Evolutionary conservation across 176 grass and related monocot genomes (phyloP), one percentile per base, ranked within the genome.

Genomic region (Avena sativa): DNA sequence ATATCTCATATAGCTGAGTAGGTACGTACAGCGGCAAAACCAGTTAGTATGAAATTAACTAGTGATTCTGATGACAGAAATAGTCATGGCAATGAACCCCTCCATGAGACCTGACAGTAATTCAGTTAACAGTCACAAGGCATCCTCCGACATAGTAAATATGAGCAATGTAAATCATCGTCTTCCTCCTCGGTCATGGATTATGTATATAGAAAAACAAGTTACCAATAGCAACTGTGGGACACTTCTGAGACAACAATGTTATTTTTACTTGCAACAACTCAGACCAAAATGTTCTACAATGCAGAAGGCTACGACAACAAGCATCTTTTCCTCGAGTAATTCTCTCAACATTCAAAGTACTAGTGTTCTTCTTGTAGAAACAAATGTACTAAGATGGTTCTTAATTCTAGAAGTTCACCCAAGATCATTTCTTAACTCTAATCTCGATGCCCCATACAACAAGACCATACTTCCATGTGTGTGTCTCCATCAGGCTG

Each of bases 91-190:
- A 48, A 48, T 48, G 46, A 48, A 48, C 9, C 46, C 9, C 9
- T 48, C 2, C 9, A 11, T 48, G 8, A 47, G 9, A 48, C 46
- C 46, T 10, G 46, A 48, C 46, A 8, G 46, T 48, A 48, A 10
- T 48, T 48, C 46, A 11, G 8, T 9, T 47, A 9, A 47, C 9
- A 9, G 46, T 48, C 8, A 48, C 46, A 47, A 47, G 46, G 46
- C 46, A 47, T 47, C 46, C 46, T 36, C 26, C 9, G 51, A 67
- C 47, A 12, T 32, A 12, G 26, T 20, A 68, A 7, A 34, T 23
- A 67, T 81, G 26, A 63, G 65, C 15, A 69, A 16, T 69, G 65
- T 81, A 59, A 59, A n/a, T 32, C 55, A 78, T 59, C 17, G 17
- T 4, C 46, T 4, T 34, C 61, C 12, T 52, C 79, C 49, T 67